Evolutionary conservation across 306 rosid species (phyloP), one percentile per base, ranked within the genome.

Genomic region (Prunus mongolica): DNA sequence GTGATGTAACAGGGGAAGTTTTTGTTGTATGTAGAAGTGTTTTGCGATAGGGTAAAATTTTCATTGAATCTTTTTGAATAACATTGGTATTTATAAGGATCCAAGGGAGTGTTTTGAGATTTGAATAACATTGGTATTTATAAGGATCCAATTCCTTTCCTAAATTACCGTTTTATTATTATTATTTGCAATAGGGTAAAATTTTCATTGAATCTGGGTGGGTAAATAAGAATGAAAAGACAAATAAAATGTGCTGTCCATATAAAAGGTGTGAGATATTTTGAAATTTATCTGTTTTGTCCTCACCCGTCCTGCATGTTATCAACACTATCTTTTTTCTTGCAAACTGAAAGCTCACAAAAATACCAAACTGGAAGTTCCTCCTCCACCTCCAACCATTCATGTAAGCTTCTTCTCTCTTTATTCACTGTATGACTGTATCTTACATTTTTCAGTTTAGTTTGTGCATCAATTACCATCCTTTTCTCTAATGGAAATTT

Each of bases 371-470:
- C 47, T 44, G 52, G 52, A 24, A 16, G 7, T 60, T n/a, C 61
- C n/a, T 27, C 52, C 81, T 81, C 13, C 76, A 54, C 25, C 62
- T 76, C 74, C 78, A 58, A 66, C 9, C 72, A 57, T 66, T 71
- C 78, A 82, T 82, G 85, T 67, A 51, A 50, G 71, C 62, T 75
- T 54, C 51, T 63, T 22, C 25, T 49, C 41, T 6, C 50, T 69
- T 58, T 54, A n/a, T 54, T 6, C 76, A 4, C 24, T 44, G 3
- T 44, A 20, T 27, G 47, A 9, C 1, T 30, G 52, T 20, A 44
- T 50, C 13, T 27, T 45, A 6, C 49, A 16, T 49, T 2, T 27
- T 27, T n/a, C 14, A 63, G 18, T 25, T 61, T 44, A 9, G 57
- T 52, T 52, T 52, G 22, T 18, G 57, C n/a, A 52, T 52, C 57